phyloP scores from a whole-genome alignment of 78 protist genomes.

The Emiliania huxleyi region DNA sequence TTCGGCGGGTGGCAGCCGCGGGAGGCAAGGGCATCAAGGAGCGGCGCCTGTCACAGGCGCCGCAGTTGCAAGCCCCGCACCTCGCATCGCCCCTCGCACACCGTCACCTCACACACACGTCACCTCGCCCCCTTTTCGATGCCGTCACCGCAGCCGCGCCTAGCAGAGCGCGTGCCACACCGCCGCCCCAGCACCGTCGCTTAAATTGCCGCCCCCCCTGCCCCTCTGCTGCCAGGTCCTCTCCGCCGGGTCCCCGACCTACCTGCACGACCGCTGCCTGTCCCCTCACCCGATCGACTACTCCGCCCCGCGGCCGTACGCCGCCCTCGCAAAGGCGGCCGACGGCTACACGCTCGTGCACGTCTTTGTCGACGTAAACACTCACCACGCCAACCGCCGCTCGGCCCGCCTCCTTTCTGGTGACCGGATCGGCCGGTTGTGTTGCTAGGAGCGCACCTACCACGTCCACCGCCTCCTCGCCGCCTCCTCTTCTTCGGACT shows the following conservation, averaged over 20 bases:
- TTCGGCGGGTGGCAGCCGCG: not conserved
- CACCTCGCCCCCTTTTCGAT: too few relatives aligned
- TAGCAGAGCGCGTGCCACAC: too few relatives aligned
- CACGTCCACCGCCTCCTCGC: too few relatives aligned
- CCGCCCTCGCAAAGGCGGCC: not conserved
- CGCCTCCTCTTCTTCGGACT: too few relatives aligned
- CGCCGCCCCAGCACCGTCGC: too few relatives aligned
- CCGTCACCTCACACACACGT: too few relatives aligned
- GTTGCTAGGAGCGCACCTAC: too few relatives aligned
- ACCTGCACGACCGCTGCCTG: slow-evolving; percentile 33
- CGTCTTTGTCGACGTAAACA: not conserved
- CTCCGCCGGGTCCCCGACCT: not conserved
- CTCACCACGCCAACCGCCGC: not conserved
- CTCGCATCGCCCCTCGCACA: too few relatives aligned
- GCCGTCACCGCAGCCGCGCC: too few relatives aligned
- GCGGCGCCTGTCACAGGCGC: not conserved
- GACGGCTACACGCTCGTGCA: not conserved
- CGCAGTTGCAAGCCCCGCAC: too few relatives aligned
- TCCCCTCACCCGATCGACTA: not conserved
- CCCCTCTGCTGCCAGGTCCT: slow-evolving; percentile 10
- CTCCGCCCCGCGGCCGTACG: slow-evolving; percentile 2
- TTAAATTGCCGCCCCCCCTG: too few relatives aligned
- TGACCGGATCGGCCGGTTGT: too few relatives aligned
- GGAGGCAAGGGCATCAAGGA: not conserved
- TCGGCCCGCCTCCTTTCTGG: not conserved